Conservation (phyloP, 1,284 basidiomycete genomes). For the Cutaneotrichosporon curvatum region DNA sequence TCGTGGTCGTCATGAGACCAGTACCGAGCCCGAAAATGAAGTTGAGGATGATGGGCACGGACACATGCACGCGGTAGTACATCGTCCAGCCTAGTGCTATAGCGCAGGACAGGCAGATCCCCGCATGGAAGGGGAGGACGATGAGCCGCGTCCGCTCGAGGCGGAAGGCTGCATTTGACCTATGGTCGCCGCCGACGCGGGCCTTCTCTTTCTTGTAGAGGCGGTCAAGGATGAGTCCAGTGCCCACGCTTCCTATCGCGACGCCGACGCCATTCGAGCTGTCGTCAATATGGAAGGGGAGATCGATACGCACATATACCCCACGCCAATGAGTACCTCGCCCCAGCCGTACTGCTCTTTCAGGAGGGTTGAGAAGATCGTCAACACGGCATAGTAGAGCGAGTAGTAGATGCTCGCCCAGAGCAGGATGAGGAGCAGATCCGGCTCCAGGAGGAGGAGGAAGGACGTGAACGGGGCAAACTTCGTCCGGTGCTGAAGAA, state of each 20-base stretch:
- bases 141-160: constrained; percentile 29
- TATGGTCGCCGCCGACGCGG: constrained; percentile 29
- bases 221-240: constrained; percentile 32
- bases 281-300: background rate
- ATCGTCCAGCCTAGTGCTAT: constrained; percentile 35
- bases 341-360: constrained; percentile 26
- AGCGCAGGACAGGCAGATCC: constrained; percentile 19
- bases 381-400: constrained; percentile 32
- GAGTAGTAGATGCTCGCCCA: constrained; percentile 33
- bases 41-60: constrained; percentile 34
- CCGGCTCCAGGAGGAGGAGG: constrained; percentile 28
- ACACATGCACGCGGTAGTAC: constrained; percentile 23
- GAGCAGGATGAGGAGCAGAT: constrained; percentile 28
- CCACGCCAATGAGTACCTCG: constrained; percentile 32
- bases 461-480: constrained; percentile 31
- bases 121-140: constrained; percentile 24
- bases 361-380: constrained; percentile 33
- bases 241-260: constrained; percentile 23
- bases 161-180: constrained; percentile 21
- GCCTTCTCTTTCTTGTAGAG: constrained; percentile 27
- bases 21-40: constrained; percentile 29
- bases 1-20: constrained; percentile 23
- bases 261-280: constrained; percentile 34
- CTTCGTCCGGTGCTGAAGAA: constrained; percentile 6
- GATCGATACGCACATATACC: constrained; percentile 29